phyloP scores from a whole-genome alignment of 1,284 basidiomycete genomes.

The Tausonia pullulans region DNA sequence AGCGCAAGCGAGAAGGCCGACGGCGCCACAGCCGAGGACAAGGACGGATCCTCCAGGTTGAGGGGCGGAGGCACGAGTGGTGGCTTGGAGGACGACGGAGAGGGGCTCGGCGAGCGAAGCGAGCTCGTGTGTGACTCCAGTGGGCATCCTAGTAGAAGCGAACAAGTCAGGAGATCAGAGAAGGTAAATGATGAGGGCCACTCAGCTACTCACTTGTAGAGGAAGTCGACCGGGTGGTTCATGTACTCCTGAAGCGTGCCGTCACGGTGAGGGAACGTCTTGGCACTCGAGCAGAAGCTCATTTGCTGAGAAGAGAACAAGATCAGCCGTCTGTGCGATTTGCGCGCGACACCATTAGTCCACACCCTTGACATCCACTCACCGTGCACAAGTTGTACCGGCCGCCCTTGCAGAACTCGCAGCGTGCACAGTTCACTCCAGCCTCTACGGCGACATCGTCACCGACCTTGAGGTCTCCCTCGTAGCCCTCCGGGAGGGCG shows the following conservation, averaged over 20 bases:
- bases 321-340: too few species aligned
- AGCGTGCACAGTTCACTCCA: slow-evolving; percentile 69
- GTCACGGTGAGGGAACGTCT: slow-evolving; percentile 85
- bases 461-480: slow-evolving; percentile 49
- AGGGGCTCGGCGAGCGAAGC: slow-evolving; percentile 85
- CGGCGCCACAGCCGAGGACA: slow-evolving; percentile 82
- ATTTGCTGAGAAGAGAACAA: slow-evolving; percentile 36
- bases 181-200: too few species aligned
- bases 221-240: slow-evolving; percentile 73
- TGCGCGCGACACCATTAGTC: background rate
- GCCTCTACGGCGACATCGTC: slow-evolving; percentile 91
- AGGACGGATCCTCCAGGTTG: slow-evolving; percentile 55
- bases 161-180: background rate
- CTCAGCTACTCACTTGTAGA: slow-evolving; percentile 58
- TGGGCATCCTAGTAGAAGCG: slow-evolving; percentile 51
- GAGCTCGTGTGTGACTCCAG: slow-evolving; percentile 58
- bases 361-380: slow-evolving; percentile 17
- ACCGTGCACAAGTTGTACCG: slow-evolving; percentile 84
- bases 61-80: slow-evolving; percentile 52
- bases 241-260: slow-evolving; percentile 79
- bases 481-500: slow-evolving; percentile 29
- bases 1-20: slow-evolving; percentile 76
- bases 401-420: slow-evolving; percentile 44
- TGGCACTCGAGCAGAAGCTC: slow-evolving; percentile 80
- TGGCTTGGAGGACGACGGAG: slow-evolving; percentile 75